Evolutionary conservation across 352 stramenopile genomes (phyloP), one percentile per base, ranked within the genome.

Genomic region (Pythium aphanidermatum): DNA sequence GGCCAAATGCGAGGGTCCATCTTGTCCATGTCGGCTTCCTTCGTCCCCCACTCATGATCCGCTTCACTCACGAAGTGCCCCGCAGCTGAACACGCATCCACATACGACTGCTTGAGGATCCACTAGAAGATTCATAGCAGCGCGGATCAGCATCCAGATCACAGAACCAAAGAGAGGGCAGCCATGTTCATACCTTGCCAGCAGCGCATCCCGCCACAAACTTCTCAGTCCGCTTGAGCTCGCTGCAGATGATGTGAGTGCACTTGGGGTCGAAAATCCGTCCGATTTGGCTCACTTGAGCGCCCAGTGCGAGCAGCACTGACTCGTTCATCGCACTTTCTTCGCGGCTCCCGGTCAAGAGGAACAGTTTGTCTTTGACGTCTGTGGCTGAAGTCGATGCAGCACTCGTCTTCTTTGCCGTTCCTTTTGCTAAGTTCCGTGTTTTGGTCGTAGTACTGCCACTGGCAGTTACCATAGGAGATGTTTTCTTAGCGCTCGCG

Each of bases 191-290:
- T 46, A 93, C 81, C 74, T 94, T 94, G 32, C 83, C 83, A 46
- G 74, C 63, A 5, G 80, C 78, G 43, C 81, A 92, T 17, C 77
- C 83, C 23, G 77, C 74, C 16, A 94, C 68, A 45, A 94, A 89
- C 52, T 94, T 94, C 51, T 94, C 83, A 4, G 83, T 94, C 2
- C 83, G 74, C 62, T 90, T 90, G 21, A 94, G 67, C 46, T 92
- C 78, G 27, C 72, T 90, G 56, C 77, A 92, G 47, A 94, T 89
- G 55, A 94, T 85, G 56, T 94, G 78, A 3, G 83, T 92, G 55
- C 80, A 84, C 17, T 61, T 60, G 31, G 48, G 65, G 30, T 94
- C 80, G 55, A 74, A 94, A 14, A 71, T 69, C 20, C 83, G 72
- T 29, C 70, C 74, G 26, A 69, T 82, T 20, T 84, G 54, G 48